Percentiles rank a stretch among this genome's conserved stretches.
Conservation (phyloP, 306 rosid species). For the Dryas alaskensis region DNA sequence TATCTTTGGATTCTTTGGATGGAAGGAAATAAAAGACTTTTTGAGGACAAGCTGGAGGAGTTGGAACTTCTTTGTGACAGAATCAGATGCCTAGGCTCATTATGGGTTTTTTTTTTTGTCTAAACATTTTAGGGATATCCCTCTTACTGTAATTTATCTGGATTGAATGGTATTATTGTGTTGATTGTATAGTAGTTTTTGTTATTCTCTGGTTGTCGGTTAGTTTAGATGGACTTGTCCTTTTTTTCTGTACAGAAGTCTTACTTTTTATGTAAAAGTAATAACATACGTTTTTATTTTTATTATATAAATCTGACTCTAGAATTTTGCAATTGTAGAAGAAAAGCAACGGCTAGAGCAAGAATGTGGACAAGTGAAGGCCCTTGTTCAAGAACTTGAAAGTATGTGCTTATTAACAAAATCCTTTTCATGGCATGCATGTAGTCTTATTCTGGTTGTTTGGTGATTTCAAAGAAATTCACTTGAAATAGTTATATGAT, state of each 20-base stretch:
- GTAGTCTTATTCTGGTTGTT: not conserved
- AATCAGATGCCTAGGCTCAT: not conserved
- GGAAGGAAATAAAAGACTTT: not conserved
- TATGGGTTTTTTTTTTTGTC: not conserved
- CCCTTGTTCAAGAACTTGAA: constrained; percentile 79
- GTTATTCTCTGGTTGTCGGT: not conserved
- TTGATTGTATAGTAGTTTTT: not conserved
- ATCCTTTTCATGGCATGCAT: not conserved
- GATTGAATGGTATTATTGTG: not conserved
- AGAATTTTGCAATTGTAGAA: constrained; percentile 45
- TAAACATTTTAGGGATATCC: not conserved
- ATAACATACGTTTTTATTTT: not conserved
- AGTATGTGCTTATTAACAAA: constrained; percentile 47
- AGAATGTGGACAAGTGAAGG: constrained; percentile 64
- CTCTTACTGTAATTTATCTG: not conserved
- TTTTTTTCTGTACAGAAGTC: not conserved
- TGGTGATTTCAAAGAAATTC: not conserved
- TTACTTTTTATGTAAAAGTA: not conserved
- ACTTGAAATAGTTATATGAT: not conserved
- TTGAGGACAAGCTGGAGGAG: not conserved
- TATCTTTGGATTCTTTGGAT: constrained; percentile 3
- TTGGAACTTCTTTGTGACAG: not conserved
- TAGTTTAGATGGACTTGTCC: not conserved
- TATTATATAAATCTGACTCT: constrained; percentile 21
- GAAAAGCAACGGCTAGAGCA: constrained; percentile 57